Conservation (phyloP, 768 basidiomycete species). For the Boletus eberwhitei region DNA sequence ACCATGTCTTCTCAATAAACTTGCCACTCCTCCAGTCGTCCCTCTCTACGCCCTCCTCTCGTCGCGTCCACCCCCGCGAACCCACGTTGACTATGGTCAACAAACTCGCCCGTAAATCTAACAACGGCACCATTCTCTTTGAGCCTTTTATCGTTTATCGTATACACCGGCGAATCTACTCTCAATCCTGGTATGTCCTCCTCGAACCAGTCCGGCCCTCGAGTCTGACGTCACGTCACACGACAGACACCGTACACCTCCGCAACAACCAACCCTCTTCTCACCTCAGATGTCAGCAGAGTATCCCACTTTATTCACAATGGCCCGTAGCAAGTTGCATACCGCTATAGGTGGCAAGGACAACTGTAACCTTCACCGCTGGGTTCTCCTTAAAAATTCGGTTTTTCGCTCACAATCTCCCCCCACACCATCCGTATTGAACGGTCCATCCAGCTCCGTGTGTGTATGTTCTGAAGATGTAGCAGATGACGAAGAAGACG, state of each 20-base stretch:
- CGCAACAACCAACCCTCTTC: conserved; percentile 4
- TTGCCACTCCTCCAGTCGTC: conserved; percentile 7
- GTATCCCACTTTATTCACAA: conserved; percentile 48
- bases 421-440: conserved; percentile 30
- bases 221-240: conserved; percentile 8
- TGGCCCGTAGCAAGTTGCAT: conserved; percentile 75
- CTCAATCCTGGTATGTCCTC: conserved; percentile 19
- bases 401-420: conserved; percentile 53
- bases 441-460: conserved; percentile 17
- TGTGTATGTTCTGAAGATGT: conserved; percentile 36
- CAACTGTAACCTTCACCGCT: conserved; percentile 75
- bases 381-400: conserved; percentile 87
- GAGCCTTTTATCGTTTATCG: conserved; percentile 86
- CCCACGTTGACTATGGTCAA: conserved; percentile 66
- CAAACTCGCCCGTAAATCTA: conserved; percentile 75
- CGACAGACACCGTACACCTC: conserved; percentile 18
- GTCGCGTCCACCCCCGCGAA: conserved; percentile 24
- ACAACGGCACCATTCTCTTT: conserved; percentile 84
- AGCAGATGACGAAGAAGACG: conserved; percentile 53
- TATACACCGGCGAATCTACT: conserved; percentile 58
- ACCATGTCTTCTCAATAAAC: conserved; percentile 38
- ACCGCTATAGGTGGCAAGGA: conserved; percentile 59
- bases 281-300: conserved; percentile 46
- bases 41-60: conserved; percentile 5
- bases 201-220: too few species aligned